Evolutionary conservation across 1,139 yeast genomes (phyloP), one percentile per base, ranked within the genome.

Genomic region (Wickerhamomyces sp.): DNA sequence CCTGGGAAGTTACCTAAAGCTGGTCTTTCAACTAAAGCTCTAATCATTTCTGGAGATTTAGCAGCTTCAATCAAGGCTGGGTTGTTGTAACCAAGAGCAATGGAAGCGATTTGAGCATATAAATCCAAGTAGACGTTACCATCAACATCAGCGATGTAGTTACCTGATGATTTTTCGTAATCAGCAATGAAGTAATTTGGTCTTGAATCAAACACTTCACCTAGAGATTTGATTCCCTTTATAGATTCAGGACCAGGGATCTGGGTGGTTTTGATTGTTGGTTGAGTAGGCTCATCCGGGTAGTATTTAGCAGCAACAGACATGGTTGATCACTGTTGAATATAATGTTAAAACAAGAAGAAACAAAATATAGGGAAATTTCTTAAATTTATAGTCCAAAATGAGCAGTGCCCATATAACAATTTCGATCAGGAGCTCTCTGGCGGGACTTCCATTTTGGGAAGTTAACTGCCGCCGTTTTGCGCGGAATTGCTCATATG

Each of bases 1-100:
- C 83, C 76, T 32, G 91, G 90, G 68, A 83, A 84, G 60, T 84
- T 81, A 43, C 87, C 90, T 56, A 81, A 67, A 3, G 91, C 90
- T 9, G 90, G 90, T 64, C 91, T 75, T 64, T 83, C 83, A 45
- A 81, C 78, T 47, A 83, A 63, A 7, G 90, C 84, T 58, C 75
- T 75, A 47, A 78, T 74, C 88, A 82, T 82, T 60, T 78, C 83
- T 35, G 76, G 77, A 6, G 86, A 77, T 54, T 73, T 71, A 6
- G 89, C 84, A 27, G 81, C 76, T 61, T 77, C 71, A 46, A 76
- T 69, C 54, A 84, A 69, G 26, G 71, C 82, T n/a, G 90, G 90
- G 62, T 84, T 83, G 65, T 83, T 83, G 71, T 84, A 84, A 39
- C 91, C 90, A 46, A 84, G 65, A 3, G 89, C 83, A 57, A 83